Evolutionary conservation across 345 rosid genomes (phyloP), one percentile per base, ranked within the genome.

Genomic region (Microthlaspi erraticum): DNA sequence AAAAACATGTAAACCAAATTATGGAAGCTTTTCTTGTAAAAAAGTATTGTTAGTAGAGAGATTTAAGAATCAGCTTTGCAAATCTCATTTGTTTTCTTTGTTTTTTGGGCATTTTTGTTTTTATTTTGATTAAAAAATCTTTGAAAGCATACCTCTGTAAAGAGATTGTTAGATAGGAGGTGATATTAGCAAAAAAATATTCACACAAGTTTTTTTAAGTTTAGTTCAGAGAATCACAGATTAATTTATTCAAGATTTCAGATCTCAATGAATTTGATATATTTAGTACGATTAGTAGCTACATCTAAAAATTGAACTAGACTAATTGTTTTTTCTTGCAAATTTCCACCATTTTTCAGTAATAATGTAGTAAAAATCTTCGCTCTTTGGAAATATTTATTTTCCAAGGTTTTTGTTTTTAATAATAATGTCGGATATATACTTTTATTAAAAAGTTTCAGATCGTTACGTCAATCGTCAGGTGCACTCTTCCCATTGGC

Each of bases 31-130:
- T 42, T 59, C 23, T 4, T 68, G 69, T 68, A 59, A 67, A 63
- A 26, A 38, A 16, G n/a, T n/a, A n/a, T n/a, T 60, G 51, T 60
- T 67, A n/a, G 52, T 61, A 17, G 69, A 75, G 69, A 68, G 26
- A 54, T 60, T 68, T 60, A 60, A 54, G 59, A 60, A 60, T 44
- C 74, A 61, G 37, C 8, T 75, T 61, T 67, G 43, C 69, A 53
- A 53, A 57, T 67, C 33, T 14, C 48, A 48, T 59, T 49, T 42
- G 8, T 12, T 16, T 63, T 11, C 4, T 13, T 31, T 10, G 13
- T 18, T 6, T 17, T 48, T 19, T n/a, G 10, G 18, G 8, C 3
- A 2, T 4, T 2, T 48, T 59, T 57, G 20, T 10, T 11, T 8
- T 34, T 17, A 6, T 26, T 23, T 45, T 36, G 33, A 50, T 41